These are phyloP conservation scores for Rosa rugosa DNA, from an alignment of 306 rosid genomes.

Conservation along the genomic window DNA sequence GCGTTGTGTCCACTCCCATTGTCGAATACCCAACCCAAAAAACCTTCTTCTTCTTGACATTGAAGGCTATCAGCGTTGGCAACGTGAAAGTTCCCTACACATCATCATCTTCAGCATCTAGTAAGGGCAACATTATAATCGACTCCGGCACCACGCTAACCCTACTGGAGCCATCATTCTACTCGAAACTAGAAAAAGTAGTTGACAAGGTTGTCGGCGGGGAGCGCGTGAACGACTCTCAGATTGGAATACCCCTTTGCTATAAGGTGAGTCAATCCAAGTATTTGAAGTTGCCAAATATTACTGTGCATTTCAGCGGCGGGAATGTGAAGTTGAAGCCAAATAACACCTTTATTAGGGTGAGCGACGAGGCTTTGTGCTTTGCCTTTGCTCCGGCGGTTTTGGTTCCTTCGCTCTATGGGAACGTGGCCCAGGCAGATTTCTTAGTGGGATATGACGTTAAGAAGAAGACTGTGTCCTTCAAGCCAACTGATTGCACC, in stretches of 20 bases:
- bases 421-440: slow-evolving; percentile 50
- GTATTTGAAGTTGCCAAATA: neutral
- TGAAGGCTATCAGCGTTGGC: slow-evolving; percentile 37
- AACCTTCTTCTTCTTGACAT: slow-evolving; percentile 23
- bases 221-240: neutral
- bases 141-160: slow-evolving; percentile 47
- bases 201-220: neutral
- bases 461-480: slow-evolving; percentile 15
- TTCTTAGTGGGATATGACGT: slow-evolving; percentile 59
- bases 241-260: slow-evolving; percentile 11
- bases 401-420: slow-evolving; percentile 28
- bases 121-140: slow-evolving; percentile 27
- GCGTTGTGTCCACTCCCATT: slow-evolving; percentile 32
- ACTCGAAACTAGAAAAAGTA: slow-evolving; percentile 1
- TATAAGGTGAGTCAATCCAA: neutral
- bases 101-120: neutral
- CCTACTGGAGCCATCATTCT: neutral
- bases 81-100: neutral
- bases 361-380: slow-evolving; percentile 28
- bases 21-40: neutral
- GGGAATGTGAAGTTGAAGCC: neutral
- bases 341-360: slow-evolving; percentile 28
- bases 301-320: slow-evolving; percentile 25
- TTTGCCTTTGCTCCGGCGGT: slow-evolving; percentile 27
- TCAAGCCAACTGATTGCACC: slow-evolving; percentile 50